Base-by-base conservation (phyloP, 768 basidiomycete genomes). In the Sporobolomyces pararoseus region DNA sequence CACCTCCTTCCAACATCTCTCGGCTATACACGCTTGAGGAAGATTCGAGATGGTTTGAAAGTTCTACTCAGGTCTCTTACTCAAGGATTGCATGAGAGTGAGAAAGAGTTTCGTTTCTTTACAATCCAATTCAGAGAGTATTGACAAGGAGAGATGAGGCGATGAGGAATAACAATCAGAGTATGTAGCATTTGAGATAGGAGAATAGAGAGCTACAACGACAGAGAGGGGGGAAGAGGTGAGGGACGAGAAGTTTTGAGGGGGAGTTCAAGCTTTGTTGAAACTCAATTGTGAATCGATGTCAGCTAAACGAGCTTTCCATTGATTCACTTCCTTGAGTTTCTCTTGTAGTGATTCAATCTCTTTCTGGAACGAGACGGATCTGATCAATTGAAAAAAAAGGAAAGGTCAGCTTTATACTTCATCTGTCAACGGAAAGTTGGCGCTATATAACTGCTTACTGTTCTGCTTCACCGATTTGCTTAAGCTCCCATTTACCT, bases 401-500 rank as follows among this genome's bases (percentile, higher is more conserved):
- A 44, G 47, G 1, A 3, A 23, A 17, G 46, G 54, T 58, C 62
- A 32, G 25, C 35, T 5, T 23, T 37, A 10, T 13, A 47, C 6
- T 6, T 47, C 39, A 17, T 42, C 17, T 17, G 39, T 17, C 17
- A 42, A n/a, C n/a, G 57, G n/a, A 23, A 27, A n/a, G 35, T 29
- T 21, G 10, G 13, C 3, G 14, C 27, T 13, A 14, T 31, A 35
- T 14, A 7, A 23, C 7, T 25, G 66, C 71, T 31, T 85, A 83
- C 81, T 89, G 88, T 79, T 88, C 88, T 2, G 83, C 85, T 3
- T 88, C 87, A 16, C 89, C 87, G 42, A 92, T 84, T 12, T 84
- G 84, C 5, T 84, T 82, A 6, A 90, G 83, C 35, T 85, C 86
- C 89, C 90, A 92, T 63, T 82, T 79, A 1, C 87, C 87, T 0